Evolutionary conservation across 129 eudicot species (phyloP).

Genomic region (Arctium minus): DNA sequence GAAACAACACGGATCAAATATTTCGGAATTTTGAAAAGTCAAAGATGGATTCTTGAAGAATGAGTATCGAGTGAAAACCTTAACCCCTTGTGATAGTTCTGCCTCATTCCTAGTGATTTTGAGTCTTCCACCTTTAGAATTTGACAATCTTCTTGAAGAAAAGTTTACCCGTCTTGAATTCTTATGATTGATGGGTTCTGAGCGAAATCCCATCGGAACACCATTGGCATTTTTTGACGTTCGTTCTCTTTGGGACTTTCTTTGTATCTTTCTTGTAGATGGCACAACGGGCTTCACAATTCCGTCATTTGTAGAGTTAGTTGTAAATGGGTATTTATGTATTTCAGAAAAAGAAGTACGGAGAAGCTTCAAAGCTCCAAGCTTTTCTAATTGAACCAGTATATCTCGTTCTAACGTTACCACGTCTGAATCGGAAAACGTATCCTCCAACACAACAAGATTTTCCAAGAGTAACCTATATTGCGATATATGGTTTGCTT

Average conservation of each 20-base stretch:
- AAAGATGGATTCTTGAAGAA: slow-evolving; percentile 4
- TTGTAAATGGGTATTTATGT: slow-evolving; percentile 23
- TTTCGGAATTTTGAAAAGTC: slow-evolving; percentile 1
- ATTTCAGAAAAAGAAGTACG: slow-evolving; percentile 46
- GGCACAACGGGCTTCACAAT: slow-evolving; percentile 39
- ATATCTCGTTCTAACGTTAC: slow-evolving; percentile 64
- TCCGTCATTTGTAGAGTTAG: slow-evolving; percentile 17
- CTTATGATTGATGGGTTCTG: slow-evolving; percentile 26
- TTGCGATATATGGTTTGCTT: slow-evolving; percentile 51
- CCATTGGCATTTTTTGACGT: slow-evolving; percentile 29
- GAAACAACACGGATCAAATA: slow-evolving; percentile 3
- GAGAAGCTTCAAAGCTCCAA: slow-evolving; percentile 73
- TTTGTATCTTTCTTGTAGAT: slow-evolving; percentile 62
- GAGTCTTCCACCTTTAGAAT: slow-evolving; percentile 32
- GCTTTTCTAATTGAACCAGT: slow-evolving; percentile 66
- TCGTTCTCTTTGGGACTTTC: slow-evolving; percentile 48
- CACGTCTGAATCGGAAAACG: slow-evolving; percentile 54
- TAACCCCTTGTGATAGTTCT: slow-evolving; percentile 69
- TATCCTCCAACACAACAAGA: slow-evolving; percentile 60
- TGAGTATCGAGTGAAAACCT: slow-evolving; percentile 42
- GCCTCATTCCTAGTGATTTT: slow-evolving; percentile 73
- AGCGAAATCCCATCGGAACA: slow-evolving; percentile 12
- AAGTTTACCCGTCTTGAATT: slow-evolving; percentile 24
- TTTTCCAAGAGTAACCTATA: slow-evolving; percentile 62
- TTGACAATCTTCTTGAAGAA: slow-evolving; percentile 29